Base-by-base conservation (phyloP, 78 protist species). In the Blattamonas nauphoetae region DNA sequence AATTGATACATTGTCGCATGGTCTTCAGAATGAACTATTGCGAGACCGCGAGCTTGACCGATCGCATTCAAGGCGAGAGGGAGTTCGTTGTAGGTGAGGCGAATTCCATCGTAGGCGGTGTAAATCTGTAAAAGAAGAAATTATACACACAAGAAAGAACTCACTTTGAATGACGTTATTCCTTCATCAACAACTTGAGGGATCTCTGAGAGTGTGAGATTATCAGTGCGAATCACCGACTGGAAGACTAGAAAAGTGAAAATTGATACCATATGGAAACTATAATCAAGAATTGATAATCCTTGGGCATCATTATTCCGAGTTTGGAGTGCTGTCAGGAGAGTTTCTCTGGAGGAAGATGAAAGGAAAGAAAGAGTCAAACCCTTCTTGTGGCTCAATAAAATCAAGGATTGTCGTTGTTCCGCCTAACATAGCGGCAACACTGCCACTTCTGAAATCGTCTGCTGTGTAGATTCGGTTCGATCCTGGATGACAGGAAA, bases 31-130 rank as follows among this genome's bases (percentile, higher is more conserved):
- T 79, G 83, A 5, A 79, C 41, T 4, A 79, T 79, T 4, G 83
- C 5, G 32, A 79, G 33, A 6, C 83, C 83, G 42, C 41, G 33
- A 5, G 83, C 33, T 6, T 21, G 33, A 5, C 42, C 33, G 29
- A 79, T 11, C 29, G 83, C 83, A 5, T n/a, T 38, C 33, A 79
- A 6, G 41, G 83, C 83, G 32, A 33, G 4, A 4, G 6, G 43
- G 29, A 79, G 4, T 5, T 79, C 45, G 33, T 6, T 11, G 43
- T 79, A 6, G 21, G 43, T 21, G 43, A 79, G 83, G 41, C 83
- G 83, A 79, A 79, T 21, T 6, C 83, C 83, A 21, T 79, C 41
- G 21, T 79, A 79, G 33, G 83, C 83, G 33, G 83, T 79, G 21
- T 79, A 79, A 5, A 79, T 79, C 83, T 46, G 64, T 5, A 6